A percentile compares a stretch with the other conserved stretches of the same genome.
These are phyloP conservation scores for Neopestalotiopsis sp. DNA, from an alignment of 2,329 filamentous ascomycete genomes.

Conservation along the genomic window DNA sequence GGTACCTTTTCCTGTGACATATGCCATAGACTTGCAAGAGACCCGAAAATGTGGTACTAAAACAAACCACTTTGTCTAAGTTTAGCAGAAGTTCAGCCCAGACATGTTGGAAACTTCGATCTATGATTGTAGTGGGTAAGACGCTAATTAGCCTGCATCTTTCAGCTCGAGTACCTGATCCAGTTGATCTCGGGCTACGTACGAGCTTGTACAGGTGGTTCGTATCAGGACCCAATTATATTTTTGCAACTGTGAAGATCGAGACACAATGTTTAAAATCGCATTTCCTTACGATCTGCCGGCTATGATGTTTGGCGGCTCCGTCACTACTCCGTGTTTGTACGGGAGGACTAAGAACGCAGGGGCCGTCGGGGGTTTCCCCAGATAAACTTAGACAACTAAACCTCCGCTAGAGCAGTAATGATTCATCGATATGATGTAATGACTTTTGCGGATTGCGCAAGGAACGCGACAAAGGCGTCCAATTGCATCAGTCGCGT, in stretches of 20 bases:
- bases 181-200: too few species aligned
- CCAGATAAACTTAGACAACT: neutral
- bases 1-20: too few species aligned
- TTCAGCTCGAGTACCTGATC: too few species aligned
- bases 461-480: neutral
- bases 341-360: neutral
- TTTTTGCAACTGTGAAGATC: too few species aligned
- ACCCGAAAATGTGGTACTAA: neutral
- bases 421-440: constrained; percentile 16
- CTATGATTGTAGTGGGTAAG: neutral
- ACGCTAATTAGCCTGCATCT: too few species aligned
- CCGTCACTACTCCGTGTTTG: too few species aligned
- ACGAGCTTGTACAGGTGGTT: too few species aligned
- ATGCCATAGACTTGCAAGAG: neutral
- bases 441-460: neutral
- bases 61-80: neutral
- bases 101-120: neutral
- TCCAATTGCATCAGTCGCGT: neutral
- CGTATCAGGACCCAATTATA: too few species aligned
- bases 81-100: neutral
- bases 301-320: too few species aligned
- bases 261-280: too few species aligned
- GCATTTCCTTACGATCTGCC: too few species aligned
- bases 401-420: constrained; percentile 1
- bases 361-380: constrained; percentile 3